Base-by-base conservation (phyloP, 805 yeast genomes). In the Peterozyma xylosa region DNA sequence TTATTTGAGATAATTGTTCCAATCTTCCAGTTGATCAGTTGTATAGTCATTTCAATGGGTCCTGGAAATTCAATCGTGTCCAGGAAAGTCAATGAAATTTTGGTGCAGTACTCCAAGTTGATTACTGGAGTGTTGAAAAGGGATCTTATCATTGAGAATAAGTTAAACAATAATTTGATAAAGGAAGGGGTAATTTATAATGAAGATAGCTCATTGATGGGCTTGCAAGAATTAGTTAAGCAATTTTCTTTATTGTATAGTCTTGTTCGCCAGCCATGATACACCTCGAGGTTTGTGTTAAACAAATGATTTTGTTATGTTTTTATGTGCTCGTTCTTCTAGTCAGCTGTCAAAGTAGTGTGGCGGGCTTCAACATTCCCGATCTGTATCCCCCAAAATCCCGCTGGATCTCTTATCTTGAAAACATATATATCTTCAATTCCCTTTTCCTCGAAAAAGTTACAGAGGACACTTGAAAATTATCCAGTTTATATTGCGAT, bases 41-140 rank as follows among this genome's bases (percentile, higher is more conserved):
- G 95, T 0, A 66, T 85, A 7, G 63, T 84, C 3, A 64, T 89
- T 9, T 77, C 95, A 2, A 74, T 86, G 68, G 96, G 96, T 0
- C 81, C 90, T 4, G 79, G 81, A 37, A 86, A 86, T 59, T 71
- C 68, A 46, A 69, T 74, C 1, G 79, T 84, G 13, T 67, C 80
- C 9, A 55, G 60, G 6, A 79, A 75, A 50, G 82, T 80, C 0
- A 68, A 66, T 42, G 67, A 61, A 3, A 58, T 88, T 37, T 55
- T 86, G 54, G 53, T 58, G 9, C 72, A 73, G 39, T 78, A 78
- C 56, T 68, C 74, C 41, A 74, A 69, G 42, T 59, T 87, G 43
- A 67, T 81, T 15, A 71, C 75, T 39, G 86, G 88, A 2, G 69
- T 82, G 2, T 58, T 83, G 60, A 82, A 81, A 55, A 71, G 64